Evolutionary conservation across 805 yeast genomes (phyloP), one percentile per base, ranked within the genome.

Genomic region (Barnettozyma californica): DNA sequence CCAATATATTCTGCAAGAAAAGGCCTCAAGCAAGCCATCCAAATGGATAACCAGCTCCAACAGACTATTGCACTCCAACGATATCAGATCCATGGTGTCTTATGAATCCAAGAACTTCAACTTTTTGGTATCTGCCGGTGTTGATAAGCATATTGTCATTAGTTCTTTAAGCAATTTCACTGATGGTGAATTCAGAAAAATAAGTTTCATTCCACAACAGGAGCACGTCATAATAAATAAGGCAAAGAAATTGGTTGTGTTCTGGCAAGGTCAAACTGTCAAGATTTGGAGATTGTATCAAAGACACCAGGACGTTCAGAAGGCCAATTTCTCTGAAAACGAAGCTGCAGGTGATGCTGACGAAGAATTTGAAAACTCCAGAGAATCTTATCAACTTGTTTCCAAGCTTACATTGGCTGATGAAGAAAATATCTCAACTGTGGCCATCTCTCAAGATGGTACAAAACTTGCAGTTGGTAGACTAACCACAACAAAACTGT

Each of bases 211-310:
- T 44, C 87, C 84, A 55, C 79, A 74, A 55, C 62, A 66, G 14
- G 74, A 83, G 11, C 80, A 77, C 55, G 73, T 84, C 5, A 57
- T 75, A 1, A 61, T 78, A 13, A 76, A 78, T 52, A 64, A 70
- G 41, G 60, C 63, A 6, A 71, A 75, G 36, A 75, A 83, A 51
- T 66, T 81, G 21, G 65, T 92, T 25, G 74, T 80, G 8, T 75
- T 84, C 76, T 92, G 95, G 94, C 84, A 82, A 58, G 95, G 86
- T 55, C 90, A 86, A 62, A 72, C 77, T 4, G 77, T 92, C 38
- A 89, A 89, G 61, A 73, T 94, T 10, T 94, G 98, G 98, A 70
- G 68, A 52, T 60, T 88, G 18, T 68, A 67, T 20, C 63, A 66
- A 18, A 70, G 62, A 29, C 38, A 29, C 18, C 23, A 36, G 18